Percentiles rank a stretch among this genome's conserved stretches.
Conservation (phyloP, 2,329 filamentous ascomycete genomes). For the Cladosporium sp. region DNA sequence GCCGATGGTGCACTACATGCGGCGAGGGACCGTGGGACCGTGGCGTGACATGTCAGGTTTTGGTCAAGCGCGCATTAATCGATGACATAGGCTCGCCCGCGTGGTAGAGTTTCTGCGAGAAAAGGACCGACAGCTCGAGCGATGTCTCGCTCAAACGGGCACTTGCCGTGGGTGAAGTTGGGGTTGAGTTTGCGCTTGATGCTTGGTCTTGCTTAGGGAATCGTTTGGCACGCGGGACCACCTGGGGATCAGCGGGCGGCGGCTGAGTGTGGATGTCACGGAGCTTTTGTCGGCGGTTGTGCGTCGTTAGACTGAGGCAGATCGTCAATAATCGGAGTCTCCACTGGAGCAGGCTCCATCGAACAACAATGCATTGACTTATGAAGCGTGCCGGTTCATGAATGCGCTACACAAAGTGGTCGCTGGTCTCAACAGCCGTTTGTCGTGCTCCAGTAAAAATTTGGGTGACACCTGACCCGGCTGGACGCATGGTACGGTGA, state of each 20-base stretch:
- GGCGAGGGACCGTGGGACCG: neutral
- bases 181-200: conserved; percentile 7
- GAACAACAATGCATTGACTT: too few species aligned
- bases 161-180: conserved; percentile 2
- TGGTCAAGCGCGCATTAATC: neutral
- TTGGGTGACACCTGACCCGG: too few species aligned
- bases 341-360: too few species aligned
- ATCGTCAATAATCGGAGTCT: too few species aligned
- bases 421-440: too few species aligned
- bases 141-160: neutral
- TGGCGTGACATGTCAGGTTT: conserved; percentile 2
- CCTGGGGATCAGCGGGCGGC: neutral
- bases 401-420: too few species aligned
- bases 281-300: neutral
- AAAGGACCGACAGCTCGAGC: conserved; percentile 5
- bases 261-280: neutral
- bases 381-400: too few species aligned
- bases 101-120: conserved; percentile 1
- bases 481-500: too few species aligned
- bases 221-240: neutral
- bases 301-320: neutral
- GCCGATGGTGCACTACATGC: neutral
- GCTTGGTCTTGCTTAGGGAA: conserved; percentile 1
- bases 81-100: neutral
- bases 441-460: too few species aligned